Conservation (phyloP, 148 eudicot genomes). For the Polygonum aviculare region DNA sequence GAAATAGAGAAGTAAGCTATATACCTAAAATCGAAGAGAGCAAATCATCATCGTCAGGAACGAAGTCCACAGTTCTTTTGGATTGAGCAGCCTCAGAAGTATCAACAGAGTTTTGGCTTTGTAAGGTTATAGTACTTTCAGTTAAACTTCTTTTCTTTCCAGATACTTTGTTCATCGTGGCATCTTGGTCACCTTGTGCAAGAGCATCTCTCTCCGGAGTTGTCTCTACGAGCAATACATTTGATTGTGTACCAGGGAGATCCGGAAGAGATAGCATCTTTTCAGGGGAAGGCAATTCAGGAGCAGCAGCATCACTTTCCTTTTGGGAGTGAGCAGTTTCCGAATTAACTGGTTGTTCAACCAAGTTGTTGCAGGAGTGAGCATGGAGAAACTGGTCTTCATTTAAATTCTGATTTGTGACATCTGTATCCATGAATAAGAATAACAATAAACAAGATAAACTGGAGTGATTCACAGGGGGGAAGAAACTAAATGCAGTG, state of each 20-base stretch:
- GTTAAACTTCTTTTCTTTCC: constrained; percentile 78
- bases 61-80: constrained; percentile 44
- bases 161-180: constrained; percentile 33
- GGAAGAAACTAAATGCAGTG: neutral
- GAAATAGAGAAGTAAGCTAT: neutral
- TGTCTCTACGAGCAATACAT: constrained; percentile 30
- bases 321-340: constrained; percentile 21
- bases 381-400: constrained; percentile 17
- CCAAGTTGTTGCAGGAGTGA: neutral
- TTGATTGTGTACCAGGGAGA: constrained; percentile 20
- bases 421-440: constrained; percentile 26
- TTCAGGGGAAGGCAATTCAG: constrained; percentile 52
- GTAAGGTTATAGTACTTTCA: constrained; percentile 76
- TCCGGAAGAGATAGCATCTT: constrained; percentile 39
- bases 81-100: constrained; percentile 49
- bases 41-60: constrained; percentile 89
- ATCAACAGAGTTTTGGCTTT: constrained; percentile 64
- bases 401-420: constrained; percentile 13
- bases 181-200: constrained; percentile 28
- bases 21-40: constrained; percentile 91
- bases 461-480: neutral
- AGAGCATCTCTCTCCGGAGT: constrained; percentile 37
- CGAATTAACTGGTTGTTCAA: neutral
- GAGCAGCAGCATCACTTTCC: constrained; percentile 16
- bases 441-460: constrained; percentile 12